Base-by-base conservation (phyloP, 345 rosid genomes). In the Eutrema japonicum region DNA sequence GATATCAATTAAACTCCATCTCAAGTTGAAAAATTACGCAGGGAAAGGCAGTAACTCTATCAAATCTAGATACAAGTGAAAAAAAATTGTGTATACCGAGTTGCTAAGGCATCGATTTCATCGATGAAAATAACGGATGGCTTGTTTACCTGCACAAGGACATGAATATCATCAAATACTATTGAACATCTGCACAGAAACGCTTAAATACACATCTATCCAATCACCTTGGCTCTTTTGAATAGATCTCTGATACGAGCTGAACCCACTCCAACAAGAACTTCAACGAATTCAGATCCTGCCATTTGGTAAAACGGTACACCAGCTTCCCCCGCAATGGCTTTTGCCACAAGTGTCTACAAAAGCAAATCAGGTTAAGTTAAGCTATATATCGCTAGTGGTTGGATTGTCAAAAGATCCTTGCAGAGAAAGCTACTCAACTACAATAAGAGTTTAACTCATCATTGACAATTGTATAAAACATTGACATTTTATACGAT, bases 221-320 rank as follows among this genome's bases (percentile, higher is more conserved):
- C 43, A 72, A 52, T 82, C 66, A 93, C 98, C 97, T 93, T 89
- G 64, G 98, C 98, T 82, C 98, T 85, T 90, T 87, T 93, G 72
- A 93, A 93, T 18, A 93, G 81, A 85, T 93, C 98, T 82, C 98
- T 90, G 69, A 90, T 90, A 82, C 97, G 92, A 53, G 98, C 98
- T 76, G 98, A 90, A 58, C 97, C 98, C 61, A 93, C 98, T 65
- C 98, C 98, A 68, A 93, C 98, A 71, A 93, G 85, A 66, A 93
- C 98, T 80, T 93, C 98, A 4, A 93, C 97, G 72, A 93, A 93
- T 75, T 93, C 97, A 70, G 98, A 89, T 66, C 98, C 97, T 72
- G 98, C 98, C 98, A 93, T 93, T 79, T 90, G 96, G 75, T 93
- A 93, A 86, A 93, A 93, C 5, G 97, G 98, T 47, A 93, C 98